Evolutionary conservation across 129 eudicot species (phyloP).

Genomic region (Lonicera japonica): DNA sequence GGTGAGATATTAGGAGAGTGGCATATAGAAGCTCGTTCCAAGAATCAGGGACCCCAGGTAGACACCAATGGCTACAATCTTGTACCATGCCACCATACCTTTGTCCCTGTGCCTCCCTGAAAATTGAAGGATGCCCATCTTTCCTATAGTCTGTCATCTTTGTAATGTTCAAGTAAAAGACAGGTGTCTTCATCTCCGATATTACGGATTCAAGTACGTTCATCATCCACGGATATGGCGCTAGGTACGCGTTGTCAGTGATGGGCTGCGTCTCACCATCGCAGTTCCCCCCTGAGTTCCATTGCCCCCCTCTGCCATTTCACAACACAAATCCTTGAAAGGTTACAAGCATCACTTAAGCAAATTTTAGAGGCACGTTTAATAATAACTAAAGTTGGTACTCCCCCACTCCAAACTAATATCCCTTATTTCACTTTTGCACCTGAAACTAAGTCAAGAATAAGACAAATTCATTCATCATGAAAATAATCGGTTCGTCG

Average conservation of each 20-base stretch:
- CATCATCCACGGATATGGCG: conserved; percentile 35
- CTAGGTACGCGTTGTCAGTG: conserved; percentile 17
- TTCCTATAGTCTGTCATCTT: conserved; percentile 42
- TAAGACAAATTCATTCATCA: too few relatives aligned
- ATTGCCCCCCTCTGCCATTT: conserved; percentile 37
- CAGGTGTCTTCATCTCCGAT: conserved; percentile 27
- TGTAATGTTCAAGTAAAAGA: conserved; percentile 36
- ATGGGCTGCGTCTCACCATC: conserved; percentile 35
- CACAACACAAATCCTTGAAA: background rate
- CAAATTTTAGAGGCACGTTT: background rate
- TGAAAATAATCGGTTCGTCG: too few relatives aligned
- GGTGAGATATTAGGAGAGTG: conserved; percentile 16
- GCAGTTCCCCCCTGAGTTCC: conserved; percentile 51
- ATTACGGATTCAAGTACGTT: conserved; percentile 22
- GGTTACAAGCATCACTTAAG: too few relatives aligned
- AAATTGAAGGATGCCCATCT: conserved; percentile 50
- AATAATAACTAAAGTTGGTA: too few relatives aligned
- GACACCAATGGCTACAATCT: conserved; percentile 61
- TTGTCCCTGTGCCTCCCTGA: conserved; percentile 13
- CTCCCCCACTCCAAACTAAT: too few relatives aligned
- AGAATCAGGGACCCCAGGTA: conserved; percentile 51
- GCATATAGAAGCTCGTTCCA: conserved; percentile 48
- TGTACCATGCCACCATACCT: conserved; percentile 11
- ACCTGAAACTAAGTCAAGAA: too few relatives aligned
- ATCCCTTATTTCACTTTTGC: background rate